Percentiles rank a stretch among this genome's conserved stretches.
Evolutionary conservation across 179 eudicot species (phyloP).

Genomic region (Vitellaria paradoxa): DNA sequence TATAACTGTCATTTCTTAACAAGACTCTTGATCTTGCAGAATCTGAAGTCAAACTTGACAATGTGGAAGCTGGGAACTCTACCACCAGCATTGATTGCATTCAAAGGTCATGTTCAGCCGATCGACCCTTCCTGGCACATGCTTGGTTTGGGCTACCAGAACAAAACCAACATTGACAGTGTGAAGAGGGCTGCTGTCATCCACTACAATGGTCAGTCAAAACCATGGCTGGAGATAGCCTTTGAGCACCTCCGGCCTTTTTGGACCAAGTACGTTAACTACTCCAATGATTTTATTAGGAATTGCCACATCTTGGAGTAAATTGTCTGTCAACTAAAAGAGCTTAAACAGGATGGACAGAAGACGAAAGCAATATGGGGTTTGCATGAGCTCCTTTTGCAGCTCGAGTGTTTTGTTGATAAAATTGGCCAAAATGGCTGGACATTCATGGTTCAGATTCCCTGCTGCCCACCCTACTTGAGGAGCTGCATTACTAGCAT

Average conservation of each 20-base stretch:
- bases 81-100: conserved; percentile 98
- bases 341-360: conserved; percentile 19
- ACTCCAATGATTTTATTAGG: conserved; percentile 76
- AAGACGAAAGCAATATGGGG: conserved; percentile 8
- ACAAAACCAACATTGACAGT: conserved; percentile 62
- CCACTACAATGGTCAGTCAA: conserved; percentile 98
- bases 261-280: conserved; percentile 94
- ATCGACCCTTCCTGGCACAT: conserved; percentile 97
- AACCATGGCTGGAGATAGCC: conserved; percentile 97
- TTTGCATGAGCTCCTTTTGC: conserved; percentile 20
- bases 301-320: conserved; percentile 96
- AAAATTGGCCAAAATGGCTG: conserved; percentile 16
- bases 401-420: conserved; percentile 23
- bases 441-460: conserved; percentile 9
- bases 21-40: conserved; percentile 44
- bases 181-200: conserved; percentile 92
- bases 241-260: conserved; percentile 96
- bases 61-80: conserved; percentile 98
- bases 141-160: conserved; percentile 98
- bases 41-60: conserved; percentile 85
- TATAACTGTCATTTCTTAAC: background rate
- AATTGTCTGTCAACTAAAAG: conserved; percentile 16
- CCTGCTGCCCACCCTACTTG: conserved; percentile 13
- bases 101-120: conserved; percentile 83
- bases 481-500: conserved; percentile 20